Evolutionary conservation across 306 rosid genomes (phyloP).

Genomic region (Quercus alba): DNA sequence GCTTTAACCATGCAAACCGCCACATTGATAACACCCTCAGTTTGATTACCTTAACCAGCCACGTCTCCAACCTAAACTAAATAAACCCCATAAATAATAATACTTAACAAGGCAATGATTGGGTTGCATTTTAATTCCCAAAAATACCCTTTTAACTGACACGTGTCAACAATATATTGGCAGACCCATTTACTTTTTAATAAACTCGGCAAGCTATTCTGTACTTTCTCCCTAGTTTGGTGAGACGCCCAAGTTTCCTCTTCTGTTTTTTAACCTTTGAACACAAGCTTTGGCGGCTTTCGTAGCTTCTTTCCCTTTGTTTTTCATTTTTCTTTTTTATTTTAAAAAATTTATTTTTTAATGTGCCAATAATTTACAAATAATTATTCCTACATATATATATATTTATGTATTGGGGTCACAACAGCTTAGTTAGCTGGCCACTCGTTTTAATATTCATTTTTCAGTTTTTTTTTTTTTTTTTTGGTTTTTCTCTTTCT

Average conservation of each 20-base stretch:
- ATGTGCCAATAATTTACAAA: constrained; percentile 18
- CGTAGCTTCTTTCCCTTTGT: constrained; percentile 4
- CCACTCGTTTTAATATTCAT: constrained; percentile 59
- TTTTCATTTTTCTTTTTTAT: background rate
- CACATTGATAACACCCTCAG: background rate
- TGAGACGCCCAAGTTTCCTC: background rate
- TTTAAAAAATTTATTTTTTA: background rate
- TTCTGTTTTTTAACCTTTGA: constrained; percentile 3
- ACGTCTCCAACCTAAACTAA: background rate
- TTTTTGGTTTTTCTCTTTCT: constrained; percentile 18
- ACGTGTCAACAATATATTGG: background rate
- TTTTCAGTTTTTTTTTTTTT: background rate
- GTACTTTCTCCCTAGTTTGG: background rate
- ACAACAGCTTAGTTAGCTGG: constrained; percentile 69
- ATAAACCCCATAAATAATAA: too few relatives aligned
- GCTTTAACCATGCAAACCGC: background rate
- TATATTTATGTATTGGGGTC: constrained; percentile 37
- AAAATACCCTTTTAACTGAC: background rate
- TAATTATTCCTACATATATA: constrained; percentile 24
- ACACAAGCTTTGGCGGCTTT: constrained; percentile 44
- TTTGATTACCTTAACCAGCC: constrained; percentile 2
- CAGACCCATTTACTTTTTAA: background rate
- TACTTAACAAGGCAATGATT: constrained; percentile 35
- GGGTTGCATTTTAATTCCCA: background rate
- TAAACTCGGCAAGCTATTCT: constrained; percentile 2